Base-by-base conservation (phyloP, 306 rosid genomes). In the Vicia villosa region DNA sequence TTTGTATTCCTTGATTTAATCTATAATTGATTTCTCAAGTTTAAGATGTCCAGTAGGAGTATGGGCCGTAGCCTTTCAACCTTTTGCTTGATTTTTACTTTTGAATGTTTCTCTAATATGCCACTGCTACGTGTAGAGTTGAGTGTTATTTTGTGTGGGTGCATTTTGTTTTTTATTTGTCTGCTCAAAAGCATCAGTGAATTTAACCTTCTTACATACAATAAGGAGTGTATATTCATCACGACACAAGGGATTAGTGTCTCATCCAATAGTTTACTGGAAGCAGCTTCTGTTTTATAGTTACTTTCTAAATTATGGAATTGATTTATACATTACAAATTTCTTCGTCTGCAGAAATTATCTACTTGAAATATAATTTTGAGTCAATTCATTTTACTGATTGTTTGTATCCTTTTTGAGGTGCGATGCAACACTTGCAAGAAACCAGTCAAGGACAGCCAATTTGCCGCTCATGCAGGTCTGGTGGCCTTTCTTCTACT, bases 351-450 rank as follows among this genome's bases (percentile, higher is more conserved):
- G 69, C 64, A 26, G 69, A 68, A 69, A 52, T 74, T 76, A 60
- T 70, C 70, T 60, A 30, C 64, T 51, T 71, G 45, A 47, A 46
- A 16, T 72, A 57, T 58, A 54, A 50, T 54, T 43, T 73, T 4
- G 15, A 63, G 19, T 59, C 49, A 42, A 57, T 52, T 81, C 47
- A 42, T 74, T 51, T 56, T 38, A 85, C 74, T 81, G 63, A 64
- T 79, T 72, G 24, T 76, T 80, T 79, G 66, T 77, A 73, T 85
- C 65, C 66, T 62, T 68, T 66, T 82, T 78, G 58, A 94, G 99
- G 99, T 94, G 66, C 80, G 91, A 75, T 94, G 99, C 86, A 91
- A 87, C 81, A 81, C 63, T 79, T 94, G 99, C 85, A 94, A 94
- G 87, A 94, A 84, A 82, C 92, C 96, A 68, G 74, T 94, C 77